These are phyloP conservation scores for Botrytis hyacinthi DNA, from an alignment of 2,329 filamentous ascomycete genomes.

Conservation along the genomic window DNA sequence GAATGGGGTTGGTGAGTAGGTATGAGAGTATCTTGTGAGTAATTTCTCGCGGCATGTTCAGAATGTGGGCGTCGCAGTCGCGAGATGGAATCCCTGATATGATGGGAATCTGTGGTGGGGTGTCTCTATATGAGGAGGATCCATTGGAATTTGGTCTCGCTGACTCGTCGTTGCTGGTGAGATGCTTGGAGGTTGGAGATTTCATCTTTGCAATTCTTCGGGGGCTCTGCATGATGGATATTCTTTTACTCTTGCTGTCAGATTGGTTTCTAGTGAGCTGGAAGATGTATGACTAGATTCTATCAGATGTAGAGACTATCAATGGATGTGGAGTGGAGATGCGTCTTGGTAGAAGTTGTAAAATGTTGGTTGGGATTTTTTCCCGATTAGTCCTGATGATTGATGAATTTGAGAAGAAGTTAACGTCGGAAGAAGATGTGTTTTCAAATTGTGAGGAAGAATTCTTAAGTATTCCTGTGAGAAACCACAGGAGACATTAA, in stretches of 20 bases:
- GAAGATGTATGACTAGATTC: too few relatives aligned
- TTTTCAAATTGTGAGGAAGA: background rate
- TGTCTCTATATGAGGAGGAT: background rate
- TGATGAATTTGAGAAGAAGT: background rate
- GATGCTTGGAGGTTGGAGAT: too few relatives aligned
- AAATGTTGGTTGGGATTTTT: accelerated
- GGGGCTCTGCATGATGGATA: background rate
- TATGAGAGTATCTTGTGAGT: background rate
- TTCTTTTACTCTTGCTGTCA: background rate
- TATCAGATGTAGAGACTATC: background rate
- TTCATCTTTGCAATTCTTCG: background rate
- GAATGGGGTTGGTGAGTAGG: background rate
- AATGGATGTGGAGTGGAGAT: background rate
- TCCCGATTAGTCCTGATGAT: background rate
- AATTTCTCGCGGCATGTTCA: background rate
- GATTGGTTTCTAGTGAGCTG: background rate
- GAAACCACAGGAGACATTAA: too few relatives aligned
- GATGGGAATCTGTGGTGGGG: accelerated
- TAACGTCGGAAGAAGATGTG: too few relatives aligned
- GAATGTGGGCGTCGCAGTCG: background rate
- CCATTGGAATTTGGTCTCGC: accelerated
- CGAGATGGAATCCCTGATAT: background rate
- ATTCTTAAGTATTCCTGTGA: background rate
- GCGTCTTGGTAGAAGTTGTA: background rate
- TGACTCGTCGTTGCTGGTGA: too few relatives aligned